These are phyloP conservation scores for Oxytropis ochrocephala DNA, from an alignment of 306 rosid species.

Conservation along the genomic window DNA sequence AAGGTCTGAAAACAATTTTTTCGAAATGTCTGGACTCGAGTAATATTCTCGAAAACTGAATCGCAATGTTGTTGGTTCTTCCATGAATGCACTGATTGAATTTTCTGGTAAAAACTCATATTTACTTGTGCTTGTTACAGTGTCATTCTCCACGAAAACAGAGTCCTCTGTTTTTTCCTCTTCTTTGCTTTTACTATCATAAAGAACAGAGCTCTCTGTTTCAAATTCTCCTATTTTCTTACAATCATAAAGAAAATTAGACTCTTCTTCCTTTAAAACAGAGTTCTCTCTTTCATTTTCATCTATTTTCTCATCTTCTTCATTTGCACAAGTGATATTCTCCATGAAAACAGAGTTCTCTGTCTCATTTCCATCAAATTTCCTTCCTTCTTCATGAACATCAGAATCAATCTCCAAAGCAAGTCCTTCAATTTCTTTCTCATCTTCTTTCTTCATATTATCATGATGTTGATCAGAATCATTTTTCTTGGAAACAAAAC, in stretches of 20 bases:
- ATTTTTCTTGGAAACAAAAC: not conserved
- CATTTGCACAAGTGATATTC: not conserved
- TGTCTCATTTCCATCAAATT: conserved; percentile 15
- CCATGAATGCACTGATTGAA: conserved; percentile 34
- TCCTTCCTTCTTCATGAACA: not conserved
- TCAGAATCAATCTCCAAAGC: not conserved
- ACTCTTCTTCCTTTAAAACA: not conserved
- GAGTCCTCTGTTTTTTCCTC: conserved; percentile 19
- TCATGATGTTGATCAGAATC: not conserved
- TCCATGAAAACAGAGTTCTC: not conserved
- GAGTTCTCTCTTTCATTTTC: conserved; percentile 11
- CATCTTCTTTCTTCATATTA: not conserved
- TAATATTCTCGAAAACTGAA: conserved; percentile 46
- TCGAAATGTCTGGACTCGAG: conserved; percentile 26
- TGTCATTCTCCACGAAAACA: conserved; percentile 1
- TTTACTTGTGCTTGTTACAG: conserved; percentile 28
- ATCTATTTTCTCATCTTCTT: not conserved
- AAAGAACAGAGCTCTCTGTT: not conserved
- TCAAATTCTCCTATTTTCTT: not conserved
- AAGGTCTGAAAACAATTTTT: conserved; percentile 3
- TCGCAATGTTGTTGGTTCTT: conserved; percentile 42
- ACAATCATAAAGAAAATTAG: not conserved
- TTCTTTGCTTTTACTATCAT: not conserved
- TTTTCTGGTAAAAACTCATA: conserved; percentile 28
- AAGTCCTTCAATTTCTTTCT: not conserved